These are phyloP conservation scores for Thraustotheca clavata DNA, from an alignment of 352 stramenopile genomes.

Conservation along the genomic window DNA sequence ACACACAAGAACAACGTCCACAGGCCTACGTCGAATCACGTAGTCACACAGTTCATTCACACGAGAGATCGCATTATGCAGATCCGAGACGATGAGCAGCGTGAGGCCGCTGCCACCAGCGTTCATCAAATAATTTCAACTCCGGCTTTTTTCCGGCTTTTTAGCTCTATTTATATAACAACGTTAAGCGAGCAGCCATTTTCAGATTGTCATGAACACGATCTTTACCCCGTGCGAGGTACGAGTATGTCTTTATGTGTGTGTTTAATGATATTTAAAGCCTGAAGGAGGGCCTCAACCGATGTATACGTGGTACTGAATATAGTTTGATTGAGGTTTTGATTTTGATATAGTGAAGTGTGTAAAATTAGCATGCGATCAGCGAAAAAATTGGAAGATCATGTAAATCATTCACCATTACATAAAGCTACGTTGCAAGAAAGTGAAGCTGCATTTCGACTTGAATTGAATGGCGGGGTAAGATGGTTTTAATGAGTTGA, in stretches of 20 bases:
- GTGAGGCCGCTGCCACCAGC: conserved; percentile 33
- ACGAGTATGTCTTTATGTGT: neutral
- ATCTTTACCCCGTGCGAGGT: conserved; percentile 23
- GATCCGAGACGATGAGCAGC: conserved; percentile 64
- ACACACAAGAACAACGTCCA: conserved; percentile 69
- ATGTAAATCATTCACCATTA: conserved; percentile 83
- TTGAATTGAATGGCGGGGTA: conserved; percentile 23
- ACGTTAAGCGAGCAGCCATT: too few relatives aligned
- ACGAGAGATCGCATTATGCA: conserved; percentile 47
- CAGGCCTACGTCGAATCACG: conserved; percentile 38
- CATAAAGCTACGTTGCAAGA: conserved; percentile 68
- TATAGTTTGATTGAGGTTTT: neutral
- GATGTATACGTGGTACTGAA: conserved; percentile 15
- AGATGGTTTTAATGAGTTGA: neutral
- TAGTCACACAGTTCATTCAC: conserved; percentile 75
- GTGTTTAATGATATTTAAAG: neutral
- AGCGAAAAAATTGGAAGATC: conserved; percentile 78
- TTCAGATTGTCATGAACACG: conserved; percentile 7
- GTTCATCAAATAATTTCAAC: neutral
- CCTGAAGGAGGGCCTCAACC: neutral
- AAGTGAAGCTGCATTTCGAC: neutral
- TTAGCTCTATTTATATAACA: too few relatives aligned
- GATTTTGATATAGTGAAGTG: conserved; percentile 48
- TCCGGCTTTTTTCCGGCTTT: too few relatives aligned
- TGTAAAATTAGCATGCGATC: conserved; percentile 84